Evolutionary conservation across 2,329 filamentous ascomycete genomes (phyloP).

Genomic region (Clonostachys rosea): DNA sequence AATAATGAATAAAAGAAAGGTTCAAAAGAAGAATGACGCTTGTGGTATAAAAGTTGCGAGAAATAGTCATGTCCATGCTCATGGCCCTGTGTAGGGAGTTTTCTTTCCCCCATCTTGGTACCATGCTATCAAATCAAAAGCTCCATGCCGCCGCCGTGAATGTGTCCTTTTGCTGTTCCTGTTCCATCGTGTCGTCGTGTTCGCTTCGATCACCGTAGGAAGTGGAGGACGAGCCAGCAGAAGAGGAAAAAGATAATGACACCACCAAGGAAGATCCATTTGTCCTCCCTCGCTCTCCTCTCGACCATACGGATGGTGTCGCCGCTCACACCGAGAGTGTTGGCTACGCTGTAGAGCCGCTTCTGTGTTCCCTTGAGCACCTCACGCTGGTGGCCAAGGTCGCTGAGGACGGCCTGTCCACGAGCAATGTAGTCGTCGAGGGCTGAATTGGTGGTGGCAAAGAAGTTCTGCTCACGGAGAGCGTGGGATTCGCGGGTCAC

Average conservation of each 20-base stretch:
- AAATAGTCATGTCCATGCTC: too few species aligned
- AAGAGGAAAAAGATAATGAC: constrained; percentile 85
- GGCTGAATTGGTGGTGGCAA: constrained; percentile 73
- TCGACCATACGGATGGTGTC: constrained; percentile 98
- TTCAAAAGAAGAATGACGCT: too few species aligned
- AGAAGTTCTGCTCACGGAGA: constrained; percentile 85
- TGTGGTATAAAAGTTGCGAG: too few species aligned
- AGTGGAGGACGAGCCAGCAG: constrained; percentile 88
- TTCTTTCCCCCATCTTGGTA: too few species aligned
- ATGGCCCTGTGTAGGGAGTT: too few species aligned
- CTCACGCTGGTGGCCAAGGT: constrained; percentile 85
- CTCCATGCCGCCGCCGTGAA: background rate
- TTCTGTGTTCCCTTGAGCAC: constrained; percentile 94
- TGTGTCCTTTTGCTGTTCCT: background rate
- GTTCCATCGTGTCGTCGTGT: background rate
- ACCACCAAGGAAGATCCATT: constrained; percentile 93
- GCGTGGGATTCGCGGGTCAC: constrained; percentile 75
- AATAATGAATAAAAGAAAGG: too few species aligned
- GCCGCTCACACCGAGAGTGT: constrained; percentile 87
- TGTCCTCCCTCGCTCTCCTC: constrained; percentile 85
- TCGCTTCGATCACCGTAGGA: constrained; percentile 45
- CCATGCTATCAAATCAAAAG: background rate
- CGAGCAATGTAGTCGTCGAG: constrained; percentile 92
- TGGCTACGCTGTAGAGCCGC: constrained; percentile 85
- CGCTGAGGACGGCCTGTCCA: constrained; percentile 83